Conservation (phyloP, 495 filamentous ascomycete genomes). For the Talaromyces borbonicus region DNA sequence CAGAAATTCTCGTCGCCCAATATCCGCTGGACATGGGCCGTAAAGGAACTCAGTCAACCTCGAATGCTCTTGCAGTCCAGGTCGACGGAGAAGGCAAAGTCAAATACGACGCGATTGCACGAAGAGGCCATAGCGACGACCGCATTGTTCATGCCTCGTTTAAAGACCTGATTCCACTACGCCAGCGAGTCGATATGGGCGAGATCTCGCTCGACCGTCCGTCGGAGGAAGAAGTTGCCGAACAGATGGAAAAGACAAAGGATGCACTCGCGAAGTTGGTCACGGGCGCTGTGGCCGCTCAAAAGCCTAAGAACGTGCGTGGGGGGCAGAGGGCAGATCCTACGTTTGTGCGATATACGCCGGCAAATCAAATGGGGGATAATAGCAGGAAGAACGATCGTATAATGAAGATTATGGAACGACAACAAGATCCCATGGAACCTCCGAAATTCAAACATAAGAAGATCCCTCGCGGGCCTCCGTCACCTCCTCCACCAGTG, state of each 20-base stretch:
- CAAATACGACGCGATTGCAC: constrained; percentile 93
- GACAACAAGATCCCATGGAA: constrained; percentile 94
- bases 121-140: constrained; percentile 73
- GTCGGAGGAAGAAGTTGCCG: constrained; percentile 70
- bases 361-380: constrained; percentile 95
- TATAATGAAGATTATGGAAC: constrained; percentile 96
- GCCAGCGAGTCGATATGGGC: constrained; percentile 87
- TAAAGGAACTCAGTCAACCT: constrained; percentile 55
- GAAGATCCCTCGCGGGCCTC: constrained; percentile 92
- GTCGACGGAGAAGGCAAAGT: constrained; percentile 87
- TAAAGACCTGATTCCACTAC: constrained; percentile 90
- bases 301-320: constrained; percentile 93
- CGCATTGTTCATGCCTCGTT: constrained; percentile 89
- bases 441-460: constrained; percentile 98
- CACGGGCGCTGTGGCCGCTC: constrained; percentile 73
- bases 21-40: constrained; percentile 94
- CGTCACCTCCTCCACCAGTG: constrained; percentile 83
- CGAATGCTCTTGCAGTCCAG: constrained; percentile 84
- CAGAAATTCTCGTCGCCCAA: constrained; percentile 87
- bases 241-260: constrained; percentile 78
- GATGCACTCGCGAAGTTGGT: constrained; percentile 75
- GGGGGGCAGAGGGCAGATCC: constrained; percentile 67
- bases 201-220: constrained; percentile 86
- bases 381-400: constrained; percentile 79
- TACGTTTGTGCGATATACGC: constrained; percentile 92